phyloP scores from a whole-genome alignment of 2,329 filamentous ascomycete species.

The Xylariomycetidae sp. region DNA sequence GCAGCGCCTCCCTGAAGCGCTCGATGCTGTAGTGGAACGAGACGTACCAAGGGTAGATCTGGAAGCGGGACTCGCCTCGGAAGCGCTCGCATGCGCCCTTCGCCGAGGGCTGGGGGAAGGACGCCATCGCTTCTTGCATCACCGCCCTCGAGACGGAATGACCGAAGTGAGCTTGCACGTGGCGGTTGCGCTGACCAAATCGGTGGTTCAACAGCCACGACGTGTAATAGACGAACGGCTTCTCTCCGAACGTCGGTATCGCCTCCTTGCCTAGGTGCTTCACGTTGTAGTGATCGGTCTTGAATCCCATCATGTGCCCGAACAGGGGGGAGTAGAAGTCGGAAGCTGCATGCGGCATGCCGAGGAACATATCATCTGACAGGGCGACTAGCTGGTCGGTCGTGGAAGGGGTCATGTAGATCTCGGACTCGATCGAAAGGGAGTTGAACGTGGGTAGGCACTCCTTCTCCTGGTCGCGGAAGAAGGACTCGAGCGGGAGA shows the following conservation, averaged over 20 bases:
- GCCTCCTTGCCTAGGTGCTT: conserved; percentile 23
- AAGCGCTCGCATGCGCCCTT: conserved; percentile 36
- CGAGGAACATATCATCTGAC: conserved; percentile 40
- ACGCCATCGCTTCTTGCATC: conserved; percentile 34
- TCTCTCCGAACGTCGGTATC: conserved; percentile 37
- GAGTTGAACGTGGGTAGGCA: conserved; percentile 42
- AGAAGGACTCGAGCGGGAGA: conserved; percentile 37
- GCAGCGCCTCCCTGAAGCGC: conserved; percentile 35
- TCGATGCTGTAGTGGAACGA: conserved; percentile 40
- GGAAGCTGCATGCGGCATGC: conserved; percentile 35
- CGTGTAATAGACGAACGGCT: conserved; percentile 39
- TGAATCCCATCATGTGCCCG: conserved; percentile 37
- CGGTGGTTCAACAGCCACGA: conserved; percentile 39
- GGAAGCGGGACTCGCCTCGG: conserved; percentile 36
- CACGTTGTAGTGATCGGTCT: conserved; percentile 35
- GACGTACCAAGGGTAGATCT: conserved; percentile 39
- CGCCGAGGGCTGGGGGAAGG: conserved; percentile 35
- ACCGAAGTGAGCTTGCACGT: conserved; percentile 37
- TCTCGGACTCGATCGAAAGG: conserved; percentile 37
- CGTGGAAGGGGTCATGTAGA: conserved; percentile 36
- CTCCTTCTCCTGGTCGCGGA: conserved; percentile 29
- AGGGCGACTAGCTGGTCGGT: conserved; percentile 36
- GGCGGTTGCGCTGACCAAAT: conserved; percentile 38
- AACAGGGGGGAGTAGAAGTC: conserved; percentile 40
- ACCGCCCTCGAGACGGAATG: conserved; percentile 36